phyloP scores from a whole-genome alignment of 2,329 filamentous ascomycete genomes.

The Xylaria sp. region DNA sequence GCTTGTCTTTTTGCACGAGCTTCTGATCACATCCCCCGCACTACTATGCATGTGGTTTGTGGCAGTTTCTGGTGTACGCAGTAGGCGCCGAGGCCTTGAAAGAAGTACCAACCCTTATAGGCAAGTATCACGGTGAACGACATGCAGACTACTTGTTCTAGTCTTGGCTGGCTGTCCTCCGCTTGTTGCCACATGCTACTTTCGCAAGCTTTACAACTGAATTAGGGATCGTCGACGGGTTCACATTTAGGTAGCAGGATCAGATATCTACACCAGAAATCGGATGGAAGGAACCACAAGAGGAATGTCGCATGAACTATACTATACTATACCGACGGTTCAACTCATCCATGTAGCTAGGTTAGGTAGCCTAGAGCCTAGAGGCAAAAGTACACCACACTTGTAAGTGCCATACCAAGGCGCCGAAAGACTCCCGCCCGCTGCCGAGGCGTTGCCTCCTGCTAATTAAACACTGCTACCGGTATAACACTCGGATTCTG shows the following conservation, averaged over 20 bases:
- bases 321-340: too few species aligned
- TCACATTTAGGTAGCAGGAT: background rate
- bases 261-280: background rate
- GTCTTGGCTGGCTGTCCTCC: constrained; percentile 22
- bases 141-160: constrained; percentile 25
- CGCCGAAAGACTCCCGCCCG: constrained; percentile 13
- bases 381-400: background rate
- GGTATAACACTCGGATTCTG: constrained; percentile 2
- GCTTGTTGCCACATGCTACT: constrained; percentile 24
- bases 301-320: background rate
- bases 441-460: constrained; percentile 8
- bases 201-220: constrained; percentile 10
- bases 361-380: background rate
- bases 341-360: background rate
- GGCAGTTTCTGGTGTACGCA: constrained; percentile 21
- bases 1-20: constrained; percentile 11
- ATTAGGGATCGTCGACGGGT: constrained; percentile 17
- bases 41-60: constrained; percentile 9
- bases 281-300: background rate
- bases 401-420: constrained; percentile 6
- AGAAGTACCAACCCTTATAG: constrained; percentile 23
- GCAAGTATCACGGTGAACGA: constrained; percentile 29
- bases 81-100: constrained; percentile 19
- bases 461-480: constrained; percentile 12
- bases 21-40: constrained; percentile 25